Percentiles rank a stretch among this genome's conserved stretches.
Conservation (phyloP, 2,329 filamentous ascomycete species). For the Microsporum audouinii region DNA sequence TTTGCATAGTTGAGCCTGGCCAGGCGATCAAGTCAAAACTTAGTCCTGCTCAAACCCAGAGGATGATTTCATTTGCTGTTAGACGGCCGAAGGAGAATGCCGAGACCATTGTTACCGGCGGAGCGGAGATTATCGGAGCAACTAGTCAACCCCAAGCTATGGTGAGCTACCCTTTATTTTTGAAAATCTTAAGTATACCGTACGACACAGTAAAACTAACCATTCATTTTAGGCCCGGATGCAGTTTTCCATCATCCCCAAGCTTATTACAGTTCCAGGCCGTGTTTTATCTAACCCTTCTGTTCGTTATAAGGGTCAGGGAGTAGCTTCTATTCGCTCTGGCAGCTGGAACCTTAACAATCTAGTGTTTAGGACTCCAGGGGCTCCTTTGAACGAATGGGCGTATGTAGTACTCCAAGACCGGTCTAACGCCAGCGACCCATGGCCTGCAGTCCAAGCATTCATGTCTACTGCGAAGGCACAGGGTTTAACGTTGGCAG, state of each 20-base stretch:
- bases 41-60: constrained; percentile 47
- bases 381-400: constrained; percentile 34
- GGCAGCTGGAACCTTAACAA: constrained; percentile 60
- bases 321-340: constrained; percentile 22
- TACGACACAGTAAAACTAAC: not conserved
- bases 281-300: constrained; percentile 53
- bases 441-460: not conserved
- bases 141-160: constrained; percentile 36
- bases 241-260: constrained; percentile 37
- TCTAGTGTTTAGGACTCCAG: constrained; percentile 43
- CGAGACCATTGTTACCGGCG: constrained; percentile 49
- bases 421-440: not conserved
- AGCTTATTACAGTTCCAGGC: constrained; percentile 59
- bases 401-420: constrained; percentile 35
- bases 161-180: constrained; percentile 21
- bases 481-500: constrained; percentile 2
- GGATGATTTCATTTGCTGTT: constrained; percentile 64
- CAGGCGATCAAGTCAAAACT: constrained; percentile 54
- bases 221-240: constrained; percentile 11
- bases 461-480: not conserved
- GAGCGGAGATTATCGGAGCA: constrained; percentile 46
- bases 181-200: not conserved
- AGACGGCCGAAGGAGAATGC: constrained; percentile 56
- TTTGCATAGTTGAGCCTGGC: constrained; percentile 52
- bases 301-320: constrained; percentile 46